Base-by-base conservation (phyloP, 768 basidiomycete genomes). In the Amanita subjunquillea region DNA sequence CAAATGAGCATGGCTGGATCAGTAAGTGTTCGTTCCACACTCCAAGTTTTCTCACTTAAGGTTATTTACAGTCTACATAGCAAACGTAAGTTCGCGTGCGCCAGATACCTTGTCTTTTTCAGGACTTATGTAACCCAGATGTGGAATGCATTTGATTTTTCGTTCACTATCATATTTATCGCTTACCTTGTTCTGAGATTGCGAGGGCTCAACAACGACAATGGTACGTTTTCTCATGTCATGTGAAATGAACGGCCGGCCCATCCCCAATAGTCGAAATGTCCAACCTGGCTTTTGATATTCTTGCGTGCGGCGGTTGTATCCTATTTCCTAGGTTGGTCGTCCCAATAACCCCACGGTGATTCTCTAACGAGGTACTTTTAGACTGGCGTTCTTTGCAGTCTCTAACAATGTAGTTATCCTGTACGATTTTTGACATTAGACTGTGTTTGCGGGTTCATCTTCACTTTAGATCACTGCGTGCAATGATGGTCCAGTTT, bases 111-210 rank as follows among this genome's bases (percentile, higher is more conserved):
- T 42, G 32, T 25, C 49, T 46, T 15, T 44, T 47, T 17, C 45
- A 43, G 41, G 29, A 27, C 20, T 53, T 17, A 15, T 23, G 27
- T 9, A 25, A 39, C 46, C 17, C 58, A 93, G 88, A 81, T 93
- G 57, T 95, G 92, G 92, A 94, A 92, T 62, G 84, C 81, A 4
- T 91, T 94, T 58, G 92, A 90, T 66, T 82, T 86, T 22, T 74
- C 78, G 0, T 90, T 90, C 63, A 75, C 82, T 55, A 54, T 80
- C 23, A 72, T 91, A 45, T 91, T 87, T 64, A 59, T 87, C 23
- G 72, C 72, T 6, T 95, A 89, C 63, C 62, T 86, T 2, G 73
- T 65, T 6, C 67, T 91, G 54, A 78, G 91, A 40, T 67, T 81
- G 46, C 75, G 77, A 57, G 91, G 87, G 0, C 68, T 92, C 12